Percentiles rank a stretch among this genome's conserved stretches.
These are phyloP conservation scores for Dicorynia guianensis DNA, from an alignment of 306 rosid species.

Conservation along the genomic window DNA sequence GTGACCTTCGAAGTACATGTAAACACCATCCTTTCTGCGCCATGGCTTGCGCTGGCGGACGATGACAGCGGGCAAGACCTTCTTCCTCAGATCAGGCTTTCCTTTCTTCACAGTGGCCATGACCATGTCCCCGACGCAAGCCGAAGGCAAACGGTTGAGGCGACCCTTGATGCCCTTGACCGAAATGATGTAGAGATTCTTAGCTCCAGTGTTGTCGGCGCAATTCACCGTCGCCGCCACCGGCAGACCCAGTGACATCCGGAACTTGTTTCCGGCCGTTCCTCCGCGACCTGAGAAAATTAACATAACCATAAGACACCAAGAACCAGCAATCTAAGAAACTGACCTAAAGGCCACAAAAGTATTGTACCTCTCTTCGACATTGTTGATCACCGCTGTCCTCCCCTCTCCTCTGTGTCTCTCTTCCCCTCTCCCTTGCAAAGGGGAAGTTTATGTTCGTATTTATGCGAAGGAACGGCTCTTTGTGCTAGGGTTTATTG, in stretches of 20 bases:
- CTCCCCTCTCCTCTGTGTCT: neutral
- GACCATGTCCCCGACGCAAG: slow-evolving; percentile 96
- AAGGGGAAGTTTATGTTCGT: neutral
- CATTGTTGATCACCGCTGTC: slow-evolving; percentile 38
- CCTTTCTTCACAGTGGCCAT: slow-evolving; percentile 98
- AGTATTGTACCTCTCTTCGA: slow-evolving; percentile 57
- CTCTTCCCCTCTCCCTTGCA: neutral
- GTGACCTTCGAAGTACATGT: slow-evolving; percentile 88
- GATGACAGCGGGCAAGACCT: slow-evolving; percentile 91
- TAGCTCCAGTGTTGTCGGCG: slow-evolving; percentile 90
- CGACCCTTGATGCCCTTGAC: slow-evolving; percentile 94
- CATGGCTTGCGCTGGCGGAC: slow-evolving; percentile 92
- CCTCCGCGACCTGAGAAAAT: slow-evolving; percentile 73
- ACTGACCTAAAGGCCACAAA: neutral
- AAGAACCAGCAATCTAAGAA: neutral
- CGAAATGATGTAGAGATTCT: slow-evolving; percentile 88
- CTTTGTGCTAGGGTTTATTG: slow-evolving; percentile 31
- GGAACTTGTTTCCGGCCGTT: slow-evolving; percentile 89
- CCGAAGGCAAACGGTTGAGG: slow-evolving; percentile 84
- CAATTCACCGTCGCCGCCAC: slow-evolving; percentile 98
- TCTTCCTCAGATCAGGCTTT: slow-evolving; percentile 90
- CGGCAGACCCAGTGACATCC: slow-evolving; percentile 95
- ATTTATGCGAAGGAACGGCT: neutral
- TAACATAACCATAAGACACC: neutral
- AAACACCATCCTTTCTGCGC: slow-evolving; percentile 98